Evolutionary conservation across 768 basidiomycete genomes (phyloP).

Genomic region (Mrakia blollopis): DNA sequence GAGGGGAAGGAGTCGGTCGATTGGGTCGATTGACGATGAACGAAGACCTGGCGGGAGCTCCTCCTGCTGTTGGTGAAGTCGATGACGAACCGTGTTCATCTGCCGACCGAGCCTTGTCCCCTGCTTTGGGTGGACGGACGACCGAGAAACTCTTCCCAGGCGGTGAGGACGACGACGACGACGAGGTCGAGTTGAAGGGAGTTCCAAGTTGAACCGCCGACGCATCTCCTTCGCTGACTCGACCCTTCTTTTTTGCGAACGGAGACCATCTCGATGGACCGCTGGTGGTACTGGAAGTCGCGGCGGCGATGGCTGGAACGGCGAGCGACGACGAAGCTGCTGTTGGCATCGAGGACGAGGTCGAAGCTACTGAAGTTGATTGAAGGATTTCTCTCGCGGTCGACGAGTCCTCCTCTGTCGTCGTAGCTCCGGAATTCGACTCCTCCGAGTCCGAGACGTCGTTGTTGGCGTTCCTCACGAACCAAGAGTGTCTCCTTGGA

Average conservation of each 20-base stretch:
- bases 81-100: background rate
- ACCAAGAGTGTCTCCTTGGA: slow-evolving; percentile 26
- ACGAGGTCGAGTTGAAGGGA: background rate
- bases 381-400: background rate
- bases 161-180: background rate
- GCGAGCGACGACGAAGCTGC: background rate
- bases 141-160: slow-evolving; percentile 23
- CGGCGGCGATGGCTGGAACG: background rate
- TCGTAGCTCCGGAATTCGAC: background rate
- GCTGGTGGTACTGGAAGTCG: background rate
- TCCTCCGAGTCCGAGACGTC: slow-evolving; percentile 21
- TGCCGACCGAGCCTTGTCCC: background rate
- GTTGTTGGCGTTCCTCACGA: slow-evolving; percentile 5
- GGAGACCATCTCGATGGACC: slow-evolving; percentile 9
- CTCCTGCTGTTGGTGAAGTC: background rate
- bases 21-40: slow-evolving; percentile 24
- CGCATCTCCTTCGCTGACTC: slow-evolving; percentile 1
- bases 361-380: background rate
- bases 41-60: background rate
- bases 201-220: background rate
- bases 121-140: slow-evolving; percentile 4
- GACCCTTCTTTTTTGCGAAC: slow-evolving; percentile 14
- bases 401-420: background rate
- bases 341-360: background rate
- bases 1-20: background rate